Percentiles rank a stretch among this genome's conserved stretches.
These are phyloP conservation scores for Rhizopus arrhizus DNA, from an alignment of 371 early-diverging fungal species.

Conservation along the genomic window DNA sequence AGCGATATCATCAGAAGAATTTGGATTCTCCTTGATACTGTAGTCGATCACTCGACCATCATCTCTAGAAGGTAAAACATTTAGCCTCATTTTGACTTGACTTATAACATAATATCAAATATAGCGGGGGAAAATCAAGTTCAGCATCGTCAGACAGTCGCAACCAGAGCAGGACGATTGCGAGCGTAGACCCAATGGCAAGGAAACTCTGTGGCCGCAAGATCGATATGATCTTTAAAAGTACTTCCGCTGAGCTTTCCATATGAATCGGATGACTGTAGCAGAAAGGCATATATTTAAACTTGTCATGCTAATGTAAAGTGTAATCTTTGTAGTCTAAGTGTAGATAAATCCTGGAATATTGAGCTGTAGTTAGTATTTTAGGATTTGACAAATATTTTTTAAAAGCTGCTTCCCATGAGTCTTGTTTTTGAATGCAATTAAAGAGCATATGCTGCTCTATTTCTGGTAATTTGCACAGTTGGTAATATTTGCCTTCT, in stretches of 20 bases:
- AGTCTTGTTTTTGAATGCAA: too few species aligned
- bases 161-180: slow-evolving; percentile 8
- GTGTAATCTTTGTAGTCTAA: too few species aligned
- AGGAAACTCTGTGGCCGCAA: slow-evolving; percentile 7
- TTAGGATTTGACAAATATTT: too few species aligned
- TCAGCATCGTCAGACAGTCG: slow-evolving; percentile 6
- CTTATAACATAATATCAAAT: slow-evolving; percentile 5
- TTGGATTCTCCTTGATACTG: slow-evolving; percentile 5
- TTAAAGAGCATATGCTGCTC: too few species aligned
- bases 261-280: too few species aligned
- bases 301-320: too few species aligned
- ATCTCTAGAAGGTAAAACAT: slow-evolving; percentile 8
- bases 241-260: not conserved
- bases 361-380: too few species aligned
- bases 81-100: slow-evolving; percentile 6
- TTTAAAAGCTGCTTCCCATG: too few species aligned
- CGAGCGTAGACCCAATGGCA: slow-evolving; percentile 5
- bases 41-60: slow-evolving; percentile 6
- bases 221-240: slow-evolving; percentile 13
- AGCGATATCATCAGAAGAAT: slow-evolving; percentile 13
- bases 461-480: too few species aligned
- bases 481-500: too few species aligned
- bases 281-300: too few species aligned
- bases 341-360: too few species aligned
- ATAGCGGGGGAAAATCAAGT: slow-evolving; percentile 4